Evolutionary conservation across 2,329 filamentous ascomycete genomes (phyloP).

Genomic region (Knufia fluminis): DNA sequence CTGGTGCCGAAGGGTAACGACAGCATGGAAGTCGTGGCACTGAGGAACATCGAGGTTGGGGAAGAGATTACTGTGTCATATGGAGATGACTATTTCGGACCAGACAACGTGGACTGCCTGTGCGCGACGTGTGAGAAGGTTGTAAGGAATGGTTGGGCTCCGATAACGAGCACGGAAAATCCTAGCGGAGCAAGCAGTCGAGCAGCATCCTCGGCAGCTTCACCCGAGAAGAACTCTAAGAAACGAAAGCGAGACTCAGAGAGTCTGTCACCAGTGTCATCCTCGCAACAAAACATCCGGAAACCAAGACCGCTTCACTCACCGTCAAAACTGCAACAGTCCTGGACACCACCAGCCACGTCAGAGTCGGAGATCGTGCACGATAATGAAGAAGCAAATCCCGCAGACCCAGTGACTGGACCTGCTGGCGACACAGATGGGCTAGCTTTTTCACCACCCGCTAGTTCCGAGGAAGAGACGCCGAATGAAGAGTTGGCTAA

Average conservation of each 20-base stretch:
- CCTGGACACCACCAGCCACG: constrained; percentile 20
- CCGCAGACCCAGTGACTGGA: background rate
- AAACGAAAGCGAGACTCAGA: constrained; percentile 20
- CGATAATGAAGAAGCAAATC: background rate
- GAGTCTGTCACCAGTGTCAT: constrained; percentile 8
- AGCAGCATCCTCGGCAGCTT: constrained; percentile 11
- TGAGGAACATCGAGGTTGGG: constrained; percentile 69
- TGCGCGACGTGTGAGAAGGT: constrained; percentile 76
- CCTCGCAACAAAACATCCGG: constrained; percentile 11
- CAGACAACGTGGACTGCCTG: constrained; percentile 88
- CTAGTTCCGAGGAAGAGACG: constrained; percentile 11
- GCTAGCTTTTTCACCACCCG: constrained; percentile 18
- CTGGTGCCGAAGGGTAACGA: constrained; percentile 74
- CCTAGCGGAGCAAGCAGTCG: constrained; percentile 11
- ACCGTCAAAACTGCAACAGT: constrained; percentile 24
- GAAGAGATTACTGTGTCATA: constrained; percentile 97
- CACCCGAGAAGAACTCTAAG: background rate
- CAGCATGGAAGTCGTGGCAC: constrained; percentile 83
- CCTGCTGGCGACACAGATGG: background rate
- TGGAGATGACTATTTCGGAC: constrained; percentile 90
- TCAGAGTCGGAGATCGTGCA: constrained; percentile 13
- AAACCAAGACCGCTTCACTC: constrained; percentile 15
- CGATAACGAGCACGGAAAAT: constrained; percentile 18
- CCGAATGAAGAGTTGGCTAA: background rate
- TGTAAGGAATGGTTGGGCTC: constrained; percentile 73